Base-by-base conservation (phyloP, 2,329 filamentous ascomycete genomes). In the Pseudopithomyces maydicus region DNA sequence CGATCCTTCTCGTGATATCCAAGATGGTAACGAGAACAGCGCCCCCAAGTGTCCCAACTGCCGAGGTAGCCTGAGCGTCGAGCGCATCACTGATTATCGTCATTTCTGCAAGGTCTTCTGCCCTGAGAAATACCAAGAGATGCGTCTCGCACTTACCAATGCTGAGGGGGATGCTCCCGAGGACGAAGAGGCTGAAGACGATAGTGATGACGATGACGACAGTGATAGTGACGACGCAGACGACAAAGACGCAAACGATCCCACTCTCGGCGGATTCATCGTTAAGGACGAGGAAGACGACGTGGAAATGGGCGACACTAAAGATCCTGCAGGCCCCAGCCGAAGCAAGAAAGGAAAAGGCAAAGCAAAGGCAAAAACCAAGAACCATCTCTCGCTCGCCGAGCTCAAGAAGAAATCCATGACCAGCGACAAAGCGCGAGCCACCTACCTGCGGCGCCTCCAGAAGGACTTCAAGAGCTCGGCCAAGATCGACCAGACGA, bases 51-150 rank as follows among this genome's bases (percentile, higher is more conserved):
- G 93, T 72, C 91, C 91, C 4, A 84, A 89, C 52, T 97, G 92
- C 69, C 87, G 92, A 55, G 85, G 85, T 1, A 74, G 77, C 3
- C 83, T 95, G 41, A 83, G 90, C 51, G 81, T 86, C 4, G 83
- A 84, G 55, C 88, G 88, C 56, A 84, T 92, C 61, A 92, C 93
- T 55, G 90, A 91, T 58, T 89, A 88, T 67, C 79, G 83, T 6
- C 83, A 86, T 7, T 97, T 97, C 78, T 88, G 87, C 67, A 87
- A 87, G 64, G 85, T 90, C 1, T 84, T 94, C 69, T 86, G 88
- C 76, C 85, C 86, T 2, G 64, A 11, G 81, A 88, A 77, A 14
- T 65, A 78, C 12, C 67, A 79, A 5, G 67, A 72, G 11, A 33
- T 57, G n/a, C 48, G 48, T 22, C 36, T 10, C 23, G 26, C n/a